Evolutionary conservation across 495 filamentous ascomycete genomes (phyloP), one percentile per base, ranked within the genome.

Genomic region (Bathelium albidoporum): DNA sequence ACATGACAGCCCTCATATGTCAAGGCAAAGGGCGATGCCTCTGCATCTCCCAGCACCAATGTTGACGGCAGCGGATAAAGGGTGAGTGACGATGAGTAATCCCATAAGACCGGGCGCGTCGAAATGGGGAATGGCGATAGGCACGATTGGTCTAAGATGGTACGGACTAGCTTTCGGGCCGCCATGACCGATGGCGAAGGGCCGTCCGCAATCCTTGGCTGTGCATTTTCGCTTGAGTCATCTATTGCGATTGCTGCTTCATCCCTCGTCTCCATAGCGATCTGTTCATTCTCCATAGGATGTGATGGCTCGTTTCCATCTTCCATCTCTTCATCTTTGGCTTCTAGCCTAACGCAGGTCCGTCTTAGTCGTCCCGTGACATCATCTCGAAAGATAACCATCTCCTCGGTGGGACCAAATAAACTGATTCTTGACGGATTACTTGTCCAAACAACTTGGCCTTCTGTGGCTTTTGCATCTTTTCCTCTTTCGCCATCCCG

Each of bases 1-100:
- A 96, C 93, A 79, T 91, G 87, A 69, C 94, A 97, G 1, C 91
- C 93, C 74, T 96, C 91, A 70, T 97, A 97, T 20, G 88, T 94
- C 49, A 96, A 77, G 62, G 85, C 85, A 70, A 95, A 97, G 0
- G 91, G 80, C 49, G 87, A 83, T 28, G 85, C 85, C 39, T 92
- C 88, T 3, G 88, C 78, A 70, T 98, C 94, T 4, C 88, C 86
- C 22, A 98, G 74, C 26, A 96, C 83, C 67, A 97, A 68, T 0
- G 87, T 84, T 16, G 87, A 93, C 4, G 94, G 94, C 43, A 97
- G 73, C 12, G 94, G 94, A 71, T 96, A 97, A 16, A 98, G 78
- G 58, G 87, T 82, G 58, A 96, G 71, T 14, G 88, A 78, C 14
- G 87, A 77, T 49, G 78, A 77, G 74, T 87, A 89, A 73, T 96